Conservation (phyloP, 73 alveolate species). For the Paramecium sexaurelia region DNA sequence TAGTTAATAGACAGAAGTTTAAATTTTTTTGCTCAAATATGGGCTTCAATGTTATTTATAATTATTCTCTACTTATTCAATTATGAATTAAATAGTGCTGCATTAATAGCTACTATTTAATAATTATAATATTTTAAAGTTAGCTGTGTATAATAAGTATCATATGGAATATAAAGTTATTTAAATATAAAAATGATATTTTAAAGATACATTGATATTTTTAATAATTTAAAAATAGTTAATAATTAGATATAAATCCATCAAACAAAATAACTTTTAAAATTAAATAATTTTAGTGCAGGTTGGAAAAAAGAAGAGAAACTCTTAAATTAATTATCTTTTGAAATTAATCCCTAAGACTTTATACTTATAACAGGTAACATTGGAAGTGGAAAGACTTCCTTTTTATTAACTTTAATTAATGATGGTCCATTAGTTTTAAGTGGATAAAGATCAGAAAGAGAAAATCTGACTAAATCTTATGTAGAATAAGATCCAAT, state of each 20-base stretch:
- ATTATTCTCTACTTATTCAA: not conserved
- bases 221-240: not conserved
- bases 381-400: not conserved
- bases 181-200: conserved; percentile 2
- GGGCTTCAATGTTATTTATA: not conserved
- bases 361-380: not conserved
- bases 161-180: not conserved
- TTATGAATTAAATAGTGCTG: not conserved
- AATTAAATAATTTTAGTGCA: not conserved
- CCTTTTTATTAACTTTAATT: not conserved
- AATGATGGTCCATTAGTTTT: not conserved
- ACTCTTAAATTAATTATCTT: not conserved
- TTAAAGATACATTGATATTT: not conserved
- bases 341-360: not conserved
- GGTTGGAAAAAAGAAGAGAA: not conserved
- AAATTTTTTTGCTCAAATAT: not conserved
- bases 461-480: not conserved
- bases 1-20: not conserved
- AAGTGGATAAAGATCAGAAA: not conserved
- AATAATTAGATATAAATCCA: not conserved
- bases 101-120: not conserved
- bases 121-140: not conserved
- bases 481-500: conserved; percentile 9
- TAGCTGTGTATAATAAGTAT: not conserved
- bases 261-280: not conserved